These are phyloP conservation scores for Alternaria arbusti DNA, from an alignment of 2,329 filamentous ascomycete genomes.

Conservation along the genomic window DNA sequence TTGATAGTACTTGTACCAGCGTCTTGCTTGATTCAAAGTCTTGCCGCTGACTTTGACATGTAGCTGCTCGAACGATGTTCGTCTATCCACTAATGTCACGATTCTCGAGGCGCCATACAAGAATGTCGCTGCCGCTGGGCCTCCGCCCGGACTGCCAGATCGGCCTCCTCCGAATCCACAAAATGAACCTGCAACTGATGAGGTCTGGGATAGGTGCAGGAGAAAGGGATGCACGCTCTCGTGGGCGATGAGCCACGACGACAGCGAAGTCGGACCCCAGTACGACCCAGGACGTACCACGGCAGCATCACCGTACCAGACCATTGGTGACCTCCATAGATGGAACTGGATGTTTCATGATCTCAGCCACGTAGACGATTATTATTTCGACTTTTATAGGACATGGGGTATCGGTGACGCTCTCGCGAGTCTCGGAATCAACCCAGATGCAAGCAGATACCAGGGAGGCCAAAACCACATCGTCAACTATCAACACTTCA, in stretches of 20 bases:
- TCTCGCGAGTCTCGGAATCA: slow-evolving; percentile 17
- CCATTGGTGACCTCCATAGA: slow-evolving; percentile 3
- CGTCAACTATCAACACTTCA: slow-evolving; percentile 5
- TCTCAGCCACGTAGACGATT: background rate
- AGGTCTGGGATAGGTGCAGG: slow-evolving; percentile 15
- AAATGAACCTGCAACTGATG: slow-evolving; percentile 7
- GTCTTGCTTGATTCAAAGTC: background rate
- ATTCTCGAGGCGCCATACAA: background rate
- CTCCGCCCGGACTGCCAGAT: too few species aligned
- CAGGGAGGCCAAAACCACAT: slow-evolving; percentile 17
- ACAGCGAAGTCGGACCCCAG: slow-evolving; percentile 13
- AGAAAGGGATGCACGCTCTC: slow-evolving; percentile 21
- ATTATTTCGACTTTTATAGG: slow-evolving; percentile 15
- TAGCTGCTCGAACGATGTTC: background rate
- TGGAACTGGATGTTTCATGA: too few species aligned
- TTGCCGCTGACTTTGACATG: background rate
- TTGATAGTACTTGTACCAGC: background rate
- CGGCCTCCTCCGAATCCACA: background rate
- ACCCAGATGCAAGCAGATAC: background rate
- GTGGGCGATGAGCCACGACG: slow-evolving; percentile 18
- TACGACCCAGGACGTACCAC: slow-evolving; percentile 14
- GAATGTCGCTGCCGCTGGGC: background rate
- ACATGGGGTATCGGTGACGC: slow-evolving; percentile 24
- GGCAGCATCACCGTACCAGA: slow-evolving; percentile 12
- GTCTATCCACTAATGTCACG: background rate